phyloP scores from a whole-genome alignment of 1,284 basidiomycete species.

The Tilletiopsis washingtonensis region DNA sequence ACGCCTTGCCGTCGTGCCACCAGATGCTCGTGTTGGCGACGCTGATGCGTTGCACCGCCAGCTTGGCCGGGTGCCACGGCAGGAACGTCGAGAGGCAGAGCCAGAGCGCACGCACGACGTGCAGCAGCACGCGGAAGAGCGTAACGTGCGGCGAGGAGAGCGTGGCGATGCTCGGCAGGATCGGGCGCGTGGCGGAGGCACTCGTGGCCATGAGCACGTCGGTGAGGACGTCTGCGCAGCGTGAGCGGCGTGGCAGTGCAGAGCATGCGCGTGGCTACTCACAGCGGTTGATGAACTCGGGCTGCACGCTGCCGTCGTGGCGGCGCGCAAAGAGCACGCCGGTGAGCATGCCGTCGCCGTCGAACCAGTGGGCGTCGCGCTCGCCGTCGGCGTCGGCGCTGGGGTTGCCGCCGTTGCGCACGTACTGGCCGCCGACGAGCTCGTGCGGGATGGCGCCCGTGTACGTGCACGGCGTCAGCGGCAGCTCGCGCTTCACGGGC shows the following conservation, averaged over 20 bases:
- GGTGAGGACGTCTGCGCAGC: constrained; percentile 48
- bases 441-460: constrained; percentile 41
- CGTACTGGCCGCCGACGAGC: constrained; percentile 48
- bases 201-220: constrained; percentile 44
- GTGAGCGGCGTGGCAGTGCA: too few species aligned
- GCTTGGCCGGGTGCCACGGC: constrained; percentile 36
- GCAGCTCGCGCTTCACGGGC: constrained; percentile 40
- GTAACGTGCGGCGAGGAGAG: constrained; percentile 50
- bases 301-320: constrained; percentile 18
- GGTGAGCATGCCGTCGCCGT: constrained; percentile 50
- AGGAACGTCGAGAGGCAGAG: constrained; percentile 24
- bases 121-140: constrained; percentile 46
- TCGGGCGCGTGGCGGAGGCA: constrained; percentile 35
- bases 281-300: constrained; percentile 48
- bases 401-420: constrained; percentile 53
- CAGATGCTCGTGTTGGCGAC: constrained; percentile 52
- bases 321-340: constrained; percentile 50
- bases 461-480: constrained; percentile 33
- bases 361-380: constrained; percentile 45
- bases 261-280: too few species aligned
- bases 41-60: constrained; percentile 23
- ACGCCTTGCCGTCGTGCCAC: constrained; percentile 50
- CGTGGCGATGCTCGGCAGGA: constrained; percentile 52
- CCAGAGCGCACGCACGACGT: constrained; percentile 48
- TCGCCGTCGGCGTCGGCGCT: constrained; percentile 24